A percentile compares a stretch with the other conserved stretches of the same genome.
These are phyloP conservation scores for Penicillium cataractarum DNA, from an alignment of 495 filamentous ascomycete species.

Conservation along the genomic window DNA sequence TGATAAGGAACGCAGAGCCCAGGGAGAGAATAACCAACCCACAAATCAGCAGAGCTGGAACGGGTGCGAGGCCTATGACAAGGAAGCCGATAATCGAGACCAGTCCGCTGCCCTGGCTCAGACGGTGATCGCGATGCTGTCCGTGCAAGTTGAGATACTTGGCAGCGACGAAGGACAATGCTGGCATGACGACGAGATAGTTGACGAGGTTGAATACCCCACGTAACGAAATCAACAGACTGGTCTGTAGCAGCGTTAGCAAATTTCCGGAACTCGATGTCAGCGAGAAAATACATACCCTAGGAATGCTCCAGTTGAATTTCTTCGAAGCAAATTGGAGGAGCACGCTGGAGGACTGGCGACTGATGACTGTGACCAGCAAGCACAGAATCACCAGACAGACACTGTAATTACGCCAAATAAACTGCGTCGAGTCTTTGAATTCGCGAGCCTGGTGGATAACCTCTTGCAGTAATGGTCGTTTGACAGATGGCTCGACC, in stretches of 20 bases:
- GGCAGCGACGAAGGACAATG: conserved; percentile 24
- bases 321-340: conserved; percentile 48
- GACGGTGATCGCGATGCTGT: conserved; percentile 34
- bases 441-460: conserved; percentile 27
- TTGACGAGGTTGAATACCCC: conserved; percentile 39
- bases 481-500: conserved; percentile 11
- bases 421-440: conserved; percentile 31
- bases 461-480: conserved; percentile 18
- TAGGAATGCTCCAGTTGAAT: conserved; percentile 44
- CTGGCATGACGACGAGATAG: conserved; percentile 40
- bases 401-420: conserved; percentile 36
- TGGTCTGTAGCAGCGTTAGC: conserved; percentile 33
- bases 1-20: conserved; percentile 36
- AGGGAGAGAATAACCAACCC: conserved; percentile 41
- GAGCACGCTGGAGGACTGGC: conserved; percentile 34
- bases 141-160: conserved; percentile 33
- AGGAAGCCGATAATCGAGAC: conserved; percentile 35
- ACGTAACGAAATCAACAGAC: conserved; percentile 44
- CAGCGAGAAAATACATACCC: conserved; percentile 25
- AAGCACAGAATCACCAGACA: conserved; percentile 34
- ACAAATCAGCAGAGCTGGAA: conserved; percentile 36
- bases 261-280: neutral
- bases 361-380: conserved; percentile 36
- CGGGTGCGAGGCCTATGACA: conserved; percentile 33
- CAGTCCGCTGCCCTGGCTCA: conserved; percentile 36